Evolutionary conservation across 441 rosid genomes (phyloP).

Genomic region (Euphorbia corollata): DNA sequence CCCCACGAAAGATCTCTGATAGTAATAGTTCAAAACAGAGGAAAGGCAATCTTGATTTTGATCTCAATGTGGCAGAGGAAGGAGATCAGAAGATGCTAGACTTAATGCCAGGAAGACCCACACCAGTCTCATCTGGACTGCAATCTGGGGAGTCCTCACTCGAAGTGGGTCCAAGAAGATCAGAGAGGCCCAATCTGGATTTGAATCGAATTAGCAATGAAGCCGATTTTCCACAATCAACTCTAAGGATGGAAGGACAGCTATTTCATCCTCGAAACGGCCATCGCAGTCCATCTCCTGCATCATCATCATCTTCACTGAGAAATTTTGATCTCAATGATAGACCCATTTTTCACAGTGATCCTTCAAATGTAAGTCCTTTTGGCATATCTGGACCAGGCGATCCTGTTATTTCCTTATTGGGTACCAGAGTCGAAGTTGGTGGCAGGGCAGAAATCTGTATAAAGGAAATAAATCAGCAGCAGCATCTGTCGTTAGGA

Average conservation of each 20-base stretch:
- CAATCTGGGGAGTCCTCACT: constrained; percentile 56
- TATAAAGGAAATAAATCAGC: constrained; percentile 36
- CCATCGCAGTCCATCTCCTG: constrained; percentile 61
- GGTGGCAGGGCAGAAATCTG: constrained; percentile 31
- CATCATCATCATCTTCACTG: constrained; percentile 54
- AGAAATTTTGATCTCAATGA: constrained; percentile 93
- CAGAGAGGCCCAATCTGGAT: constrained; percentile 66
- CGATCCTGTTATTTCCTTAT: constrained; percentile 61
- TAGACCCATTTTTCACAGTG: constrained; percentile 27
- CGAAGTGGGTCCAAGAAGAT: constrained; percentile 53
- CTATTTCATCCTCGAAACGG: constrained; percentile 45
- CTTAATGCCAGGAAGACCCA: constrained; percentile 31
- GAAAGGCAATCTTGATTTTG: constrained; percentile 52
- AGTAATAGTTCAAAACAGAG: constrained; percentile 3
- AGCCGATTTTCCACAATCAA: constrained; percentile 44
- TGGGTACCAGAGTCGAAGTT: constrained; percentile 65
- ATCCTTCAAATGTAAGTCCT: constrained; percentile 31
- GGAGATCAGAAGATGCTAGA: constrained; percentile 61
- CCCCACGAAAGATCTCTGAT: constrained; percentile 38
- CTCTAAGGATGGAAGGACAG: constrained; percentile 46
- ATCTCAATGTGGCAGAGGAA: constrained; percentile 77
- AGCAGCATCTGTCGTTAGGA: constrained; percentile 35
- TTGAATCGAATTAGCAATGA: constrained; percentile 69
- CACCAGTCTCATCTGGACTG: constrained; percentile 30
- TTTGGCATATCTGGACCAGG: constrained; percentile 42